These are phyloP conservation scores for Lepiota venenata DNA, from an alignment of 768 basidiomycete species.

Conservation along the genomic window DNA sequence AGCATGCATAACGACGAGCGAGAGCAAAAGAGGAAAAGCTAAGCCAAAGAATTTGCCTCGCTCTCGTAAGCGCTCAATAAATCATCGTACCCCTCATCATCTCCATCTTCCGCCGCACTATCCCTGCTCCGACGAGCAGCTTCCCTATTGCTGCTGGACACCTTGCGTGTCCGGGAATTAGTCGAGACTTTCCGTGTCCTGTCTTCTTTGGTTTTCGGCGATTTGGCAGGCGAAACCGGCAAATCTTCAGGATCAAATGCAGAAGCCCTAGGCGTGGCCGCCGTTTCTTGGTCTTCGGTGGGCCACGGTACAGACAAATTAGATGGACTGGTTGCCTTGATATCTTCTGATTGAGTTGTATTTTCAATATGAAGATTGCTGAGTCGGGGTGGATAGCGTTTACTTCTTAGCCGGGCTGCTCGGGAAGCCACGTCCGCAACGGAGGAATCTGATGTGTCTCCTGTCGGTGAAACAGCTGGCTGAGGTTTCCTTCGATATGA, in stretches of 20 bases:
- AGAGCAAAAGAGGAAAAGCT: background rate
- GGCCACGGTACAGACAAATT: constrained; percentile 52
- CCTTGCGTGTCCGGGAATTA: constrained; percentile 42
- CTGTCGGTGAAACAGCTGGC: constrained; percentile 17
- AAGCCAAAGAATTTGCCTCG: constrained; percentile 28
- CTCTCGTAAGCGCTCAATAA: constrained; percentile 81
- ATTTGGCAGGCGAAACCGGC: constrained; percentile 24
- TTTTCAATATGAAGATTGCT: constrained; percentile 46
- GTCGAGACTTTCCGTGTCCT: constrained; percentile 28
- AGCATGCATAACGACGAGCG: background rate
- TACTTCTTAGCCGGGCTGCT: constrained; percentile 48
- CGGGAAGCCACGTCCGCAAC: constrained; percentile 29
- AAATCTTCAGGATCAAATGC: constrained; percentile 39
- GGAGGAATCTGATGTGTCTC: constrained; percentile 54
- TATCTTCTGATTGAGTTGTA: constrained; percentile 14
- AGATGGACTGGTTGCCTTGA: constrained; percentile 39
- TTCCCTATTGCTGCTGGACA: constrained; percentile 41
- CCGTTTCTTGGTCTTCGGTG: constrained; percentile 43
- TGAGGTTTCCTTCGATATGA: constrained; percentile 16
- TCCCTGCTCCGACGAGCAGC: constrained; percentile 35
- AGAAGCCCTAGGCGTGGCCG: constrained; percentile 54
- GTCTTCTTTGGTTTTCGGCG: constrained; percentile 25
- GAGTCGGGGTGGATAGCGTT: constrained; percentile 44
- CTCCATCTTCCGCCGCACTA: constrained; percentile 73
- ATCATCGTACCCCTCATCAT: constrained; percentile 76